Conservation (phyloP, 2,329 filamentous ascomycete species). For the Fusarium sp. region DNA sequence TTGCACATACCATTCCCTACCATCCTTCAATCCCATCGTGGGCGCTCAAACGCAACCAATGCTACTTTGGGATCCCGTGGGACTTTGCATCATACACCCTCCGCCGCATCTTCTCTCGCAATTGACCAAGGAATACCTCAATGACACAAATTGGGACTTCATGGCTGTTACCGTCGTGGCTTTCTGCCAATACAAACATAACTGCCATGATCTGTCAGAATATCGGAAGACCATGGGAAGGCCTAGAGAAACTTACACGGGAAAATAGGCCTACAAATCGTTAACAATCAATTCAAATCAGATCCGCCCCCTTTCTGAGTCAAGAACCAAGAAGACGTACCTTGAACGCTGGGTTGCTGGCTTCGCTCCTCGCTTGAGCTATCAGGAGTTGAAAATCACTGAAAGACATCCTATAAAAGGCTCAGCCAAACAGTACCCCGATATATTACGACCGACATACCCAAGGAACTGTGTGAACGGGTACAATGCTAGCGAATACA, state of each 20-base stretch:
- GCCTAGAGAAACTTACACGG: slow-evolving; percentile 60
- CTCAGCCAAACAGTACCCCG: slow-evolving; percentile 6
- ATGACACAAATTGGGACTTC: not conserved
- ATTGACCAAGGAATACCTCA: not conserved
- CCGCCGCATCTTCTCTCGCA: not conserved
- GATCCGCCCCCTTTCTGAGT: not conserved
- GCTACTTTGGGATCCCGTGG: not conserved
- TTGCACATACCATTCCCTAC: not conserved
- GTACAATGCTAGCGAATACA: slow-evolving; percentile 67
- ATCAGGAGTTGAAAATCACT: slow-evolving; percentile 69
- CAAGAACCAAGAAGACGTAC: slow-evolving; percentile 51
- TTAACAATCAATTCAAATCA: slow-evolving; percentile 4
- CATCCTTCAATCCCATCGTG: not conserved
- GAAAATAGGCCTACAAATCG: slow-evolving; percentile 67
- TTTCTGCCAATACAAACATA: slow-evolving; percentile 74
- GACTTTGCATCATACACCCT: not conserved
- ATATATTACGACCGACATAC: slow-evolving; percentile 50
- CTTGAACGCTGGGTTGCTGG: slow-evolving; percentile 66
- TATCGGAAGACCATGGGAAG: not conserved
- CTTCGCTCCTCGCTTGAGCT: slow-evolving; percentile 66
- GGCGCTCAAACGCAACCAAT: not conserved
- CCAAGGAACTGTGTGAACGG: slow-evolving; percentile 64
- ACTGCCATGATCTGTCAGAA: slow-evolving; percentile 50
- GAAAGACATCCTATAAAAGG: slow-evolving; percentile 62
- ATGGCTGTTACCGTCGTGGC: slow-evolving; percentile 48